Evolutionary conservation across 2,329 filamentous ascomycete genomes (phyloP).

Genomic region (Colletotrichum orbiculare): DNA sequence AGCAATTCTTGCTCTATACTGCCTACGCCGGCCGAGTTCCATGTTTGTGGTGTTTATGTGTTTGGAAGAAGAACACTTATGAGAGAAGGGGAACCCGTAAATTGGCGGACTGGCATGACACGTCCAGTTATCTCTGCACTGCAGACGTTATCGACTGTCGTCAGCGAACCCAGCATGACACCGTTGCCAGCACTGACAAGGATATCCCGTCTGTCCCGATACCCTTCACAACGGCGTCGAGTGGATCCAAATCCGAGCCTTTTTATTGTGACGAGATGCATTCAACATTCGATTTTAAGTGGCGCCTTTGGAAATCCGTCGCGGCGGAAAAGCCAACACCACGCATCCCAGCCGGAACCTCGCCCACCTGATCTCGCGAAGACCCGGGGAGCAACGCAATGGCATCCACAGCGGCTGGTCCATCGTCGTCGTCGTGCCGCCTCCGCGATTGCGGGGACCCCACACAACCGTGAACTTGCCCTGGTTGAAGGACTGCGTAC

Average conservation of each 20-base stretch:
- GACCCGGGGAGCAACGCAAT: background rate
- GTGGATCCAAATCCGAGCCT: constrained; percentile 26
- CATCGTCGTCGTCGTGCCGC: background rate
- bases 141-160: too few species aligned
- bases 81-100: too few species aligned
- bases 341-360: background rate
- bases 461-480: constrained; percentile 10
- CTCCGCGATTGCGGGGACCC: constrained; percentile 33
- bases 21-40: too few species aligned
- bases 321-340: constrained; percentile 24
- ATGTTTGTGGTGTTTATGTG: too few species aligned
- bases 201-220: background rate
- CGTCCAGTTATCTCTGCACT: too few species aligned
- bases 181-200: background rate
- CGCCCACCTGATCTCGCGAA: background rate
- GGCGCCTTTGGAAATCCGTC: constrained; percentile 28
- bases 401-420: constrained; percentile 16
- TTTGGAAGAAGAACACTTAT: too few species aligned
- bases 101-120: too few species aligned
- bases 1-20: too few species aligned
- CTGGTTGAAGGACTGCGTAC: background rate
- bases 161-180: background rate
- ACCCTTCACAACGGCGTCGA: background rate
- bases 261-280: background rate
- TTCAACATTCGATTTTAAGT: constrained; percentile 23